Evolutionary conservation across 306 rosid genomes (phyloP), one percentile per base, ranked within the genome.

Genomic region (Styphnolobium japonicum): DNA sequence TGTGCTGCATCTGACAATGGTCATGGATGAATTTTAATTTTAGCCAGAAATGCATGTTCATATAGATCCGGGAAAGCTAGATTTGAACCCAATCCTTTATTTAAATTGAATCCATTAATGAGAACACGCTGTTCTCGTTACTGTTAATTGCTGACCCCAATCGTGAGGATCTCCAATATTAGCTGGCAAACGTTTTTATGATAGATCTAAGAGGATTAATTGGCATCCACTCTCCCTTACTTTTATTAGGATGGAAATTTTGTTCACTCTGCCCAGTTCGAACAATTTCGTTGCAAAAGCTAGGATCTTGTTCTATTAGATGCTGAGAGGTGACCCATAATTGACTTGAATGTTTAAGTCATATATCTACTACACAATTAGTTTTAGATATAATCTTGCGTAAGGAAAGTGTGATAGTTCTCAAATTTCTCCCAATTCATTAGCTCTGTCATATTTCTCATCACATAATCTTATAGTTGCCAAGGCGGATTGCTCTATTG

Each of bases 171-270:
- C 73, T 66, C 46, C 18, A 34, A 2, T 72, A 72, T 53, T 37
- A 19, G 68, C 40, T 82, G 55, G 34, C 39, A 16, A 45, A 16
- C 70, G 0, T 4, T 73, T 72, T 42, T 65, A n/a, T n/a, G n/a
- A n/a, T 34, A 6, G 76, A 65, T 79, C 58, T 65, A 46, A 34
- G 29, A 51, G 31, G 15, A 25, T 80, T 73, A 9, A 79, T 70
- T 19, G 34, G 29, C 29, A 45, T n/a, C 33, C 45, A 51, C 43
- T 65, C 31, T 72, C 37, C 15, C 37, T 0, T 12, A 52, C 7
- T 21, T 21, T 22, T 37, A 37, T 22, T 64, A 34, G 23, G 39
- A 68, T 21, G 51, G 10, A n/a, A 27, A 69, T 46, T 43, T 71
- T 62, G 48, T 42, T 64, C 39, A 14, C 3, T 25, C 22, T 46